These are phyloP conservation scores for Aspergillus bombycis DNA, from an alignment of 2,329 filamentous ascomycete genomes.

Conservation along the genomic window DNA sequence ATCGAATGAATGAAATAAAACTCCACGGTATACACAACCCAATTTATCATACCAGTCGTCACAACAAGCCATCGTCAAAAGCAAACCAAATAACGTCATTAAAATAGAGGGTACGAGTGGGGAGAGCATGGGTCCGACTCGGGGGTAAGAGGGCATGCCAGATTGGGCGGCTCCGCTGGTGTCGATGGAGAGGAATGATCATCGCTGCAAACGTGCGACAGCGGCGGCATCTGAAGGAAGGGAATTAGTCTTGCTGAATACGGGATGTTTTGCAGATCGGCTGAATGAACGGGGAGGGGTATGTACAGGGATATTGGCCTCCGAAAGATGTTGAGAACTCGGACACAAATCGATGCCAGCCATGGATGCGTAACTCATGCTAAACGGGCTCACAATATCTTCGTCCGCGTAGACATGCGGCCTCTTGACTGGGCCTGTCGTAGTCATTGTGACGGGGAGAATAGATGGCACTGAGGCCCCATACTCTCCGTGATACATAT, in stretches of 20 bases:
- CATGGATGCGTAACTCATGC: conserved; percentile 64
- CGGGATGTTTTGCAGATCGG: conserved; percentile 18
- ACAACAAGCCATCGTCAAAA: conserved; percentile 4
- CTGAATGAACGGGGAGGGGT: conserved; percentile 32
- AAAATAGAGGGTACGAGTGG: conserved; percentile 33
- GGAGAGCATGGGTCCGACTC: conserved; percentile 46
- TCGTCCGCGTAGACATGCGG: conserved; percentile 58
- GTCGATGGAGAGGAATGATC: conserved; percentile 45
- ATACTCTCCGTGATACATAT: conserved; percentile 43
- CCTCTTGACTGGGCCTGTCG: conserved; percentile 53
- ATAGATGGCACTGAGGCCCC: conserved; percentile 45
- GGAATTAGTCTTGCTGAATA: conserved; percentile 21
- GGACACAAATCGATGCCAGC: conserved; percentile 57
- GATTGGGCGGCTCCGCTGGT: conserved; percentile 44
- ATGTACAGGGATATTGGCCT: conserved; percentile 49
- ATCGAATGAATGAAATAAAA: conserved; percentile 8
- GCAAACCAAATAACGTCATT: conserved; percentile 6
- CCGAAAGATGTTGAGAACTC: conserved; percentile 37
- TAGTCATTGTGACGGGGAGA: conserved; percentile 47
- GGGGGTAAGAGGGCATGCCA: conserved; percentile 46
- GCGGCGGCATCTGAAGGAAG: conserved; percentile 38
- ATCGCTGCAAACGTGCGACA: conserved; percentile 42
- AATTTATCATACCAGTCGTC: conserved; percentile 14
- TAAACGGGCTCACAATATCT: conserved; percentile 60
- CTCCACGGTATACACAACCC: conserved; percentile 3